Evolutionary conservation across 2,329 filamentous ascomycete genomes (phyloP).

Genomic region (Pseudocercospora vitis): DNA sequence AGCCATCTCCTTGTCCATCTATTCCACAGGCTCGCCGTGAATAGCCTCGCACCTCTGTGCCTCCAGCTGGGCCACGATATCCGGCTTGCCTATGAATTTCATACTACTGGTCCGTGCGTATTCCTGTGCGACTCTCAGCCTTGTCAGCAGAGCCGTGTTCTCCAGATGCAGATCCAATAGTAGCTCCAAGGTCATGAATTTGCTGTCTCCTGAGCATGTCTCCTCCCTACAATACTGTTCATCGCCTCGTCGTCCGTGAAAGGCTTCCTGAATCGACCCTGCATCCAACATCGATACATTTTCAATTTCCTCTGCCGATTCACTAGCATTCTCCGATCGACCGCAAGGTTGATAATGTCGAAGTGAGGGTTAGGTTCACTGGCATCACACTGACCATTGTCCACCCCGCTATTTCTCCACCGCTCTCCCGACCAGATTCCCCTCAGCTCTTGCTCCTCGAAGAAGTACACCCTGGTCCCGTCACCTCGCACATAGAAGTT

Average conservation of each 20-base stretch:
- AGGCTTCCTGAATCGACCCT: conserved; percentile 74
- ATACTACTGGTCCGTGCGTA: too few species aligned
- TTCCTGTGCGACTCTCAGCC: too few species aligned
- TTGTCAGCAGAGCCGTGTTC: too few species aligned
- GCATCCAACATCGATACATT: conserved; percentile 98
- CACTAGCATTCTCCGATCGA: conserved; percentile 86
- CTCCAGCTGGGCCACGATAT: too few species aligned
- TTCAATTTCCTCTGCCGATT: conserved; percentile 89
- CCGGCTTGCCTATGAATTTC: too few species aligned
- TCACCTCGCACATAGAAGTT: conserved; percentile 97
- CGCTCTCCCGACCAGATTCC: conserved; percentile 68
- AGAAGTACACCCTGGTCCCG: conserved; percentile 96
- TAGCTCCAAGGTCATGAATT: too few species aligned
- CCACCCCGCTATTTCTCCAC: not conserved
- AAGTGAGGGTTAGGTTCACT: conserved; percentile 43
- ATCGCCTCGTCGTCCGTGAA: not conserved
- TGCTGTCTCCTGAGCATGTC: too few species aligned
- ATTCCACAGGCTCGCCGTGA: too few species aligned
- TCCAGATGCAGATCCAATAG: too few species aligned
- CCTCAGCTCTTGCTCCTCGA: conserved; percentile 79
- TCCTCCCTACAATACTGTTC: too few species aligned
- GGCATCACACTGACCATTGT: conserved; percentile 10
- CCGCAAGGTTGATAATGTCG: conserved; percentile 73
- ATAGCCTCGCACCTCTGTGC: too few species aligned
- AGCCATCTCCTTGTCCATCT: too few species aligned